phyloP scores from a whole-genome alignment of 2,329 filamentous ascomycete species.

The Pseudogymnoascus destructans region DNA sequence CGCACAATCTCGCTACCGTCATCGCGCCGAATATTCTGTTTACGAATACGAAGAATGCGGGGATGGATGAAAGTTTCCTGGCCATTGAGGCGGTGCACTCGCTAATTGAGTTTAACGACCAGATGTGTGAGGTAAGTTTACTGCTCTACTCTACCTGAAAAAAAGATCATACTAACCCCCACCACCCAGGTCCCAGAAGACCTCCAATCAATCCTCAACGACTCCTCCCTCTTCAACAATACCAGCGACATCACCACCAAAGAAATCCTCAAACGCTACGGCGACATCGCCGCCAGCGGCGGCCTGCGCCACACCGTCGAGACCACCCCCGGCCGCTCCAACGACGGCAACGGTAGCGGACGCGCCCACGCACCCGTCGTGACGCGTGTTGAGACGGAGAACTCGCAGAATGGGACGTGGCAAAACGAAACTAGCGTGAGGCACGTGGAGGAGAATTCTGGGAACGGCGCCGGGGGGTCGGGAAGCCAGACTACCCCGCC shows the following conservation, averaged over 20 bases:
- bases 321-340: conserved; percentile 41
- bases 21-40: conserved; percentile 93
- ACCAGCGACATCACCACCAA: conserved; percentile 86
- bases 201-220: conserved; percentile 71
- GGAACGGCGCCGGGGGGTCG: conserved; percentile 26
- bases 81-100: conserved; percentile 88
- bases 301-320: conserved; percentile 47
- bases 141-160: not conserved
- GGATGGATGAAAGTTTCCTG: conserved; percentile 78
- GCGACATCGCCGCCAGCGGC: conserved; percentile 48
- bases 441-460: conserved; percentile 52
- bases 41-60: conserved; percentile 49
- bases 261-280: conserved; percentile 89
- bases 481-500: conserved; percentile 37
- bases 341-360: conserved; percentile 34
- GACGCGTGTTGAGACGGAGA: conserved; percentile 74
- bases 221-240: conserved; percentile 68
- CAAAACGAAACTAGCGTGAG: conserved; percentile 75
- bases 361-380: conserved; percentile 39
- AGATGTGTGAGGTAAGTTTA: conserved; percentile 84
- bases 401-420: conserved; percentile 54
- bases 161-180: not conserved
- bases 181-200: conserved; percentile 75
- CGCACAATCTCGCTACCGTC: conserved; percentile 92
- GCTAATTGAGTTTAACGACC: conserved; percentile 84